Evolutionary conservation across 1,284 basidiomycete genomes (phyloP), one percentile per base, ranked within the genome.

Genomic region (Afroboletus lepidellus): DNA sequence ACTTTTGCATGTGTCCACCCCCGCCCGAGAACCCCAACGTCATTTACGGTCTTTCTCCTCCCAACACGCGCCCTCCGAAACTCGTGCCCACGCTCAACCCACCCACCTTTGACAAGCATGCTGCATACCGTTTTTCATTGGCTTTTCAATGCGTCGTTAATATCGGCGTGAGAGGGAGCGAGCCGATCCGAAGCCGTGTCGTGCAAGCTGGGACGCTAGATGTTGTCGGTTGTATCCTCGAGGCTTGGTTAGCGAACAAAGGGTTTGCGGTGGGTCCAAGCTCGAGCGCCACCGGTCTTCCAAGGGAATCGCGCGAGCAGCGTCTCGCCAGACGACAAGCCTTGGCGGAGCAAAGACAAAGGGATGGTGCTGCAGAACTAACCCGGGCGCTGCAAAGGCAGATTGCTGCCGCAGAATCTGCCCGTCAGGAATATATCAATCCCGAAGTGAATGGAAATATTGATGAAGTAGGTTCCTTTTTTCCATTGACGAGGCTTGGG

Each of bases 111-210:
- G 91, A 94, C 72, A 90, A 90, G 56, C 87, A 91, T 61, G 87
- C 91, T 37, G 88, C 90, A 0, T 87, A 92, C 58, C 83, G 90
- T 11, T 96, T 96, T 67, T 87, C 86, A 0, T 82, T 96, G 48
- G 96, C 96, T 0, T 97, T 99, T 68, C 95, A 98, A 67, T 98
- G 94, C 66, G 87, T 98, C 41, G 94, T 97, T 60, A 98, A 99
- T 72, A 94, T 99, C 61, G 96, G 97, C 42, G 95, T 99, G 0
- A 80, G 96, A 34, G 97, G 97, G n/a, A 92, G 86, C 58, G 96
- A 99, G 69, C 81, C 84, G 24, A 94, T 96, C 61, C 79, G 96
- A 39, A 91, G 90, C 50, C 79, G 95, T 5, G 95, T 99, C 20
- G 97, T 99, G 3, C 94, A 98, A 70, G 94, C 95, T 0, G 96